Evolutionary conservation across 805 yeast genomes (phyloP).

Genomic region (Kodamaea restingae): DNA sequence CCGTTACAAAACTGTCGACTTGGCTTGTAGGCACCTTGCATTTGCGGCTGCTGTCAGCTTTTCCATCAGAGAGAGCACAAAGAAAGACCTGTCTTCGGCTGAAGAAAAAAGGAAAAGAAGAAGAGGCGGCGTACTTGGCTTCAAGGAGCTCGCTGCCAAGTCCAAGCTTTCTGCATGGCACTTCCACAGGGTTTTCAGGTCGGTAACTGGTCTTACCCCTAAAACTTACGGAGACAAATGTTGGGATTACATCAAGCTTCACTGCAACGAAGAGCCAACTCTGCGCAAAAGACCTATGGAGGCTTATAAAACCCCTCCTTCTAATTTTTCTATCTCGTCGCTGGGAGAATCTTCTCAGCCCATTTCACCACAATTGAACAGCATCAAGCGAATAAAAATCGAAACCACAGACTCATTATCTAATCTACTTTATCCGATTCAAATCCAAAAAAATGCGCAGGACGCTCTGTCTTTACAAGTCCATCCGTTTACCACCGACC

Average conservation of each 20-base stretch:
- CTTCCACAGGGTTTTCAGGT: constrained; percentile 85
- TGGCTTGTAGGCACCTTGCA: constrained; percentile 81
- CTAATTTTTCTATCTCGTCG: constrained; percentile 9
- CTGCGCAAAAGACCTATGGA: constrained; percentile 1
- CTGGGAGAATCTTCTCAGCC: constrained; percentile 6
- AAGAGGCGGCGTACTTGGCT: constrained; percentile 77
- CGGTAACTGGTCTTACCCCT: constrained; percentile 82
- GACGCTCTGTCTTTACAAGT: neutral
- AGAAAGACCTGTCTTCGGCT: constrained; percentile 9
- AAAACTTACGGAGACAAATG: constrained; percentile 86
- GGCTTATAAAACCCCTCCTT: constrained; percentile 10
- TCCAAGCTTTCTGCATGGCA: constrained; percentile 88
- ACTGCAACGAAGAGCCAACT: neutral
- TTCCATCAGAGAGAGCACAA: constrained; percentile 21
- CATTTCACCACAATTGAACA: constrained; percentile 12
- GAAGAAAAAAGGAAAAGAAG: constrained; percentile 49
- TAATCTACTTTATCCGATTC: neutral
- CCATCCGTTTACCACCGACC: neutral
- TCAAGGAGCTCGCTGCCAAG: constrained; percentile 82
- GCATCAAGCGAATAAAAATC: constrained; percentile 13
- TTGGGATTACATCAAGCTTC: constrained; percentile 49
- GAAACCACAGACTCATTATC: constrained; percentile 9
- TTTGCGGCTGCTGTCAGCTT: constrained; percentile 61
- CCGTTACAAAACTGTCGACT: constrained; percentile 63
- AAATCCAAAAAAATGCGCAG: neutral